Base-by-base conservation (phyloP, 2,329 filamentous ascomycete genomes). In the Paracamarosporium sp. region DNA sequence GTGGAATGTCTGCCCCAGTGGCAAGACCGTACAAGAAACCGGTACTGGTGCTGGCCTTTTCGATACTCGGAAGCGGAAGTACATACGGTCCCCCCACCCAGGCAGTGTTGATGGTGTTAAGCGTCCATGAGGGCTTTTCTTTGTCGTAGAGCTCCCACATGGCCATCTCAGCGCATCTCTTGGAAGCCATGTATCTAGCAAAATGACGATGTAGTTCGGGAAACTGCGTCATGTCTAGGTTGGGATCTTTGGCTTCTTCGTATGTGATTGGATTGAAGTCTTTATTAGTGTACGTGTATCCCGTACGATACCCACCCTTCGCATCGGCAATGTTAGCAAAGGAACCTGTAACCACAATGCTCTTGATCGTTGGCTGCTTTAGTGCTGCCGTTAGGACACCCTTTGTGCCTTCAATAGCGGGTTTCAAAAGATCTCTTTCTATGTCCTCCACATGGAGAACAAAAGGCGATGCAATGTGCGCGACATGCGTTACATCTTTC, bases 21-120 rank as follows among this genome's bases (percentile, higher is more conserved):
- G 48, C 51, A 20, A 55, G 51, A 20, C 47, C 47, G 31, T 50
- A 40, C 31, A 50, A 24, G 24, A 50, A 50, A 13, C 47, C 47
- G 24, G 47, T 50, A n/a, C 50, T 51, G 20, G 44, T 47, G 15
- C 43, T 35, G 9, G 33, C 52, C 36, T 46, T 40, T 12, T 27
- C 20, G 13, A 50, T 50, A n/a, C 33, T 40, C 6, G 47, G 47
- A 13, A 55, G 45, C 17, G 56, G 51, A 12, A 55, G n/a, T 3
- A 55, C 41, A 13, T 45, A 58, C 24, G 56, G 56, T 15, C 50
- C 52, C 24, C 46, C 52, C 5, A 55, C 48, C 35, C 48, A 55
- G 8, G 56, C 43, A 73, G 50, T 76, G 72, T 5, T 65, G 60
- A 11, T 78, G 77, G 48, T 78, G 75, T 24, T 80, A 61, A 6